Conservation (phyloP, 164 flowering plant genomes). For the Kalanchoe fedtschenkoi region DNA sequence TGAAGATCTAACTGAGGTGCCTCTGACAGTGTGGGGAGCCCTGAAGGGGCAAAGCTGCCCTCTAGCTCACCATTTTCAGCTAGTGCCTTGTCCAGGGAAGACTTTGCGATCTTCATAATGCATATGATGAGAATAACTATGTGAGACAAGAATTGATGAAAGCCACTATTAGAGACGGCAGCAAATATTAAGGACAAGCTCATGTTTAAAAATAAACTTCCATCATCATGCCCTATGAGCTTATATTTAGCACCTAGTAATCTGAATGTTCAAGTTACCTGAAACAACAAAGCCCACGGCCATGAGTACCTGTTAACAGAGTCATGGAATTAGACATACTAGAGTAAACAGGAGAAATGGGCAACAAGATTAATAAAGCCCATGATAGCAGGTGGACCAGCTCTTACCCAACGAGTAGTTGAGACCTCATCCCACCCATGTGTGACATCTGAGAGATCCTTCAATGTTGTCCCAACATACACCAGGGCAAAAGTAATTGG, state of each 20-base stretch:
- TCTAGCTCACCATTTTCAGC: conserved; percentile 61
- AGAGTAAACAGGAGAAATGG: neutral
- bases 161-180: too few species aligned
- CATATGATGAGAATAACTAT: conserved; percentile 55
- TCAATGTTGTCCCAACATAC: conserved; percentile 43
- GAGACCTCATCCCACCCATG: conserved; percentile 87
- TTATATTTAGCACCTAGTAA: too few species aligned
- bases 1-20: conserved; percentile 35
- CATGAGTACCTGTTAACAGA: conserved; percentile 27
- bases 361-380: neutral
- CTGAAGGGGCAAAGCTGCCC: conserved; percentile 23
- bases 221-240: too few species aligned
- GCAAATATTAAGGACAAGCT: too few species aligned
- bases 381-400: neutral
- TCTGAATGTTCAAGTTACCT: conserved; percentile 18
- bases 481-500: too few species aligned
- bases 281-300: conserved; percentile 25
- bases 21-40: conserved; percentile 37
- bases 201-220: too few species aligned
- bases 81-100: conserved; percentile 78
- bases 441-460: conserved; percentile 23
- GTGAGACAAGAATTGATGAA: conserved; percentile 7
- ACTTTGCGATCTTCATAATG: conserved; percentile 68
- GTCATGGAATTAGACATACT: neutral
- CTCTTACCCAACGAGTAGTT: conserved; percentile 68